Percentiles rank a stretch among this genome's conserved stretches.
These are phyloP conservation scores for Entelexis paramagnoliae DNA, from an alignment of 1,139 yeast genomes.

Conservation along the genomic window DNA sequence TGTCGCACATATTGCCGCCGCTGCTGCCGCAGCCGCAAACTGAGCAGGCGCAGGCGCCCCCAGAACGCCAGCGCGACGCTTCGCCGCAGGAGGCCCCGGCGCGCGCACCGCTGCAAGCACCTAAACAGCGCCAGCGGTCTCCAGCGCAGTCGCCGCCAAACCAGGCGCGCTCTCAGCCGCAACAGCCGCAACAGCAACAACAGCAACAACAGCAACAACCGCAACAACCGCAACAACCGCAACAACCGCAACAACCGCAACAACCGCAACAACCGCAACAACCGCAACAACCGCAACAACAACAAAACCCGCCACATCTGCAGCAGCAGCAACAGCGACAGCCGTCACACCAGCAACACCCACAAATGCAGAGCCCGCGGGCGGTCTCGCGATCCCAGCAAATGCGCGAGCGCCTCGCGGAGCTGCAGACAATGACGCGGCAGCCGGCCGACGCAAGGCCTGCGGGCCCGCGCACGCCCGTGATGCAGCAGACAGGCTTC, in stretches of 20 bases:
- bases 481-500: not conserved
- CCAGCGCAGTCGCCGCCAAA: not conserved
- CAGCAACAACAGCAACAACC: not conserved
- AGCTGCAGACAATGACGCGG: not conserved
- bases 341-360: no score
- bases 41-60: not conserved
- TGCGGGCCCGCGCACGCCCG: not conserved
- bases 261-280: not conserved
- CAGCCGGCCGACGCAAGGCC: not conserved
- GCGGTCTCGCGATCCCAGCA: not conserved
- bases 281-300: no score
- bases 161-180: not conserved
- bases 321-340: not conserved
- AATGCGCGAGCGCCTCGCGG: not conserved
- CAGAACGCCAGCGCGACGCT: not conserved
- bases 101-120: not conserved
- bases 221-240: not conserved
- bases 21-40: not conserved
- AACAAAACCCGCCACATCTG: no score
- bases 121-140: not conserved
- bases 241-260: not conserved
- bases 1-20: conserved; percentile 4
- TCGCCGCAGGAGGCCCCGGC: not conserved
- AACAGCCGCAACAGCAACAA: not conserved
- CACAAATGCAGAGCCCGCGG: no score